A percentile compares a stretch with the other conserved stretches of the same genome.
phyloP scores from a whole-genome alignment of 176 grass and related monocot genomes.

The Ensete ventricosum region DNA sequence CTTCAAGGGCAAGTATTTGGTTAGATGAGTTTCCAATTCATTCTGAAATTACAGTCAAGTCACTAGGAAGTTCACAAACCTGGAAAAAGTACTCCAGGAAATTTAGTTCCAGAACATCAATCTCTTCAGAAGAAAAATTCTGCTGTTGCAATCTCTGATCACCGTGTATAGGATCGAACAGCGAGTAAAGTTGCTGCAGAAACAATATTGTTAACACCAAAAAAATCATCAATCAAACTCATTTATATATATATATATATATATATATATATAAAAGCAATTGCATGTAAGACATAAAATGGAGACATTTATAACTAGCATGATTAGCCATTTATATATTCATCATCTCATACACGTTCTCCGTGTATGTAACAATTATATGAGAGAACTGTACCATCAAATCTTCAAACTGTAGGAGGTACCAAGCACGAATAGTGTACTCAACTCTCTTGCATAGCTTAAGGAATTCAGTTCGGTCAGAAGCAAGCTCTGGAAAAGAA shows the following conservation, averaged over 20 bases:
- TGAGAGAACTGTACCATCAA: conserved; percentile 59
- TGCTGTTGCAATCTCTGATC: conserved; percentile 61
- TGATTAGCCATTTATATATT: not conserved
- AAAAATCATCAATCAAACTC: not conserved
- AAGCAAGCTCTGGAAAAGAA: conserved; percentile 52
- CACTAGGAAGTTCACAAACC: conserved; percentile 29
- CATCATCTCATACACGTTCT: not conserved
- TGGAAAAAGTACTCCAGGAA: conserved; percentile 75
- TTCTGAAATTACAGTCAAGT: not conserved
- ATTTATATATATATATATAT: no score
- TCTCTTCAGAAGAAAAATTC: conserved; percentile 45
- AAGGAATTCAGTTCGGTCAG: conserved; percentile 66
- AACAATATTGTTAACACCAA: not conserved
- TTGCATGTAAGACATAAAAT: not conserved
- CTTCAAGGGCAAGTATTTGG: no score
- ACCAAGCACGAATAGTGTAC: conserved; percentile 90
- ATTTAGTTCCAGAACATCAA: conserved; percentile 73
- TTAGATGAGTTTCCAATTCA: no score
- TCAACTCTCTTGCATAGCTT: conserved; percentile 95
- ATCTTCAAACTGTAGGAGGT: conserved; percentile 96
- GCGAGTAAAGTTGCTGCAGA: conserved; percentile 67
- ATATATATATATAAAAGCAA: not conserved
- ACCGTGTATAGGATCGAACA: conserved; percentile 80
- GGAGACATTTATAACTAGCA: not conserved
- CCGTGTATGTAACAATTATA: not conserved